Percentiles rank a stretch among this genome's conserved stretches.
These are phyloP conservation scores for Candida neerlandica DNA, from an alignment of 1,139 yeast species.

Conservation along the genomic window DNA sequence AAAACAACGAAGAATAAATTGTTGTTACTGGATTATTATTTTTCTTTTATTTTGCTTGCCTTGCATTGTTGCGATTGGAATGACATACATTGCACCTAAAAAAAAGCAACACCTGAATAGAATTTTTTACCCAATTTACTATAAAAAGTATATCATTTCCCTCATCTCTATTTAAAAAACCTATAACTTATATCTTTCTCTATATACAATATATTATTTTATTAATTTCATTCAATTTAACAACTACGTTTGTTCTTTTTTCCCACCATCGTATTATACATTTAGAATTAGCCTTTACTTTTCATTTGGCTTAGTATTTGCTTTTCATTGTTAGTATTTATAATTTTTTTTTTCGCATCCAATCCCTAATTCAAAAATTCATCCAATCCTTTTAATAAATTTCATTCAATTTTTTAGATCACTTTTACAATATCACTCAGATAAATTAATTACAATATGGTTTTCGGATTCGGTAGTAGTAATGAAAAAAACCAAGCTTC, in stretches of 20 bases:
- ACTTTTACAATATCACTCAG: too few relatives aligned
- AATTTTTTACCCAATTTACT: not conserved
- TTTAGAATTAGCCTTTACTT: not conserved
- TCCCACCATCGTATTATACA: not conserved
- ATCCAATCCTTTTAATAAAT: too few relatives aligned
- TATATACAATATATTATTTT: not conserved
- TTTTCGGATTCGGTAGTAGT: conserved; percentile 1
- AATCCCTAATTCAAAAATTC: not conserved
- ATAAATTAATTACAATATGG: conserved; percentile 1
- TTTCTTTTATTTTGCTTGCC: not conserved
- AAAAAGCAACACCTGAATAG: not conserved
- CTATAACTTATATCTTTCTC: too few relatives aligned
- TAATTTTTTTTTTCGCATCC: not conserved
- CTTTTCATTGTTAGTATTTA: too few relatives aligned
- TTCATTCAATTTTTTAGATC: not conserved
- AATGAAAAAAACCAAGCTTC: conserved; percentile 18
- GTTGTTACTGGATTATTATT: not conserved
- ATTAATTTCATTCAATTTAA: not conserved
- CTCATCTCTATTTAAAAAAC: not conserved
- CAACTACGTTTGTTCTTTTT: too few relatives aligned
- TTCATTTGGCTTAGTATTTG: not conserved
- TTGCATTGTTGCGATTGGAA: not conserved
- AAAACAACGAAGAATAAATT: too few relatives aligned
- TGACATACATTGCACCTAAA: not conserved
- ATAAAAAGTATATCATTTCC: not conserved